These are phyloP conservation scores for Lumnitzera littorea DNA, from an alignment of 345 rosid species.

Conservation along the genomic window DNA sequence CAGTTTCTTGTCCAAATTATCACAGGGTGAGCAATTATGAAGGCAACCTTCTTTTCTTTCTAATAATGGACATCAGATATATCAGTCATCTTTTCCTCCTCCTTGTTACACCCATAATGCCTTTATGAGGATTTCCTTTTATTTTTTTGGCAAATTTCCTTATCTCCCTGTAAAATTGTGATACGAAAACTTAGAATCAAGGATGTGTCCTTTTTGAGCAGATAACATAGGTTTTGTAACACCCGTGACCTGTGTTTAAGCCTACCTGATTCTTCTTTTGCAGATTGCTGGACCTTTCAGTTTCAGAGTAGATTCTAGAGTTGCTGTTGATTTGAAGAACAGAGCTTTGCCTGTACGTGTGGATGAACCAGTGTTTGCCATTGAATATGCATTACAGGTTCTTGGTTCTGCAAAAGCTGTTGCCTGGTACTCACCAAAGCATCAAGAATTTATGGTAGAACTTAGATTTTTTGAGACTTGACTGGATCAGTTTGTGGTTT, in stretches of 20 bases:
- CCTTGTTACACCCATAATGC: no score
- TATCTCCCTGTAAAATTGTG: no score
- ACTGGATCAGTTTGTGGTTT: neutral
- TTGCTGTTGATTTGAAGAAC: constrained; percentile 46
- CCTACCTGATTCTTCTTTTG: constrained; percentile 9
- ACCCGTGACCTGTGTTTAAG: no score
- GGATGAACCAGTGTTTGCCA: constrained; percentile 61
- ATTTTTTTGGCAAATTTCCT: no score
- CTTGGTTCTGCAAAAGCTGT: constrained; percentile 87
- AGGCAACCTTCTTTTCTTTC: no score
- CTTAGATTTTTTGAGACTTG: constrained; percentile 72
- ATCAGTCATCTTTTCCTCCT: no score
- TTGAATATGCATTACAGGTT: constrained; percentile 83
- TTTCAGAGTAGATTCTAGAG: constrained; percentile 70
- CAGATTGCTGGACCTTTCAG: constrained; percentile 93
- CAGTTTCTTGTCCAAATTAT: neutral
- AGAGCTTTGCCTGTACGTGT: constrained; percentile 27
- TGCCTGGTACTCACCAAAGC: constrained; percentile 90
- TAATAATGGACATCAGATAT: no score
- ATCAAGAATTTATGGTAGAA: constrained; percentile 76
- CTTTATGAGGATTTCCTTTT: no score
- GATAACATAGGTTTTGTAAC: no score
- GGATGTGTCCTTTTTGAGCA: no score
- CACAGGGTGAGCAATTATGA: no score
- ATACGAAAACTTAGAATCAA: no score